A percentile compares a stretch with the other conserved stretches of the same genome.
phyloP scores from a whole-genome alignment of 345 rosid species.

The Salix caprea region DNA sequence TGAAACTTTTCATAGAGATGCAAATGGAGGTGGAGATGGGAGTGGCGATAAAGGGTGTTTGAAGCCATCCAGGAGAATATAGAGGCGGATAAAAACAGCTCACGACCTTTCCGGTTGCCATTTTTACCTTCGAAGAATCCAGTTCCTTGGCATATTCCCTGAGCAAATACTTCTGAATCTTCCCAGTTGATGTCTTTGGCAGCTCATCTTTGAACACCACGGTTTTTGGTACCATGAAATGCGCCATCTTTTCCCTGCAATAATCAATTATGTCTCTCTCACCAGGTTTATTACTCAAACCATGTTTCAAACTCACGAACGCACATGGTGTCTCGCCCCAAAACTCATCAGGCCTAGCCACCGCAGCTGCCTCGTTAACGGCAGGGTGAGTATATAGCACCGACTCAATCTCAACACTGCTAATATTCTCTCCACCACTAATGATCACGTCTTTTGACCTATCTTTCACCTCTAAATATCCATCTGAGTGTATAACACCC shows the following conservation, averaged over 20 bases:
- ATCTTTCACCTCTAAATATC: constrained; percentile 25
- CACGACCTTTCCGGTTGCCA: too few species aligned
- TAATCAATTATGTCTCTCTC: constrained; percentile 49
- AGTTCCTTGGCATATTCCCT: constrained; percentile 44
- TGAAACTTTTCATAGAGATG: too few species aligned
- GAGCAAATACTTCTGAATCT: constrained; percentile 56
- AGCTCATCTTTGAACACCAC: constrained; percentile 52
- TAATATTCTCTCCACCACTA: constrained; percentile 29
- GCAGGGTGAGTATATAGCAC: constrained; percentile 12
- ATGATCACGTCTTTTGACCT: constrained; percentile 27
- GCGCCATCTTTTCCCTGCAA: constrained; percentile 60
- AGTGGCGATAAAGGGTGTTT: too few species aligned
- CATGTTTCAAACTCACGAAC: constrained; percentile 17
- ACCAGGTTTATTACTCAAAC: neutral
- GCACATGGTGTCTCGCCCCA: constrained; percentile 32
- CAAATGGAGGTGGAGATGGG: too few species aligned
- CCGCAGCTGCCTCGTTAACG: constrained; percentile 27
- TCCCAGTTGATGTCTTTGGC: constrained; percentile 75
- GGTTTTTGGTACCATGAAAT: constrained; percentile 72
- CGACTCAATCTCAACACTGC: constrained; percentile 25
- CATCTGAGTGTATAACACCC: constrained; percentile 20
- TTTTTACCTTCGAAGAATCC: constrained; percentile 9
- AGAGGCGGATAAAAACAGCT: too few species aligned
- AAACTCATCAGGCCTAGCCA: constrained; percentile 18
- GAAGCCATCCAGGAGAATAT: too few species aligned